Base-by-base conservation (phyloP, 768 basidiomycete genomes). In the Dioszegia hungarica region DNA sequence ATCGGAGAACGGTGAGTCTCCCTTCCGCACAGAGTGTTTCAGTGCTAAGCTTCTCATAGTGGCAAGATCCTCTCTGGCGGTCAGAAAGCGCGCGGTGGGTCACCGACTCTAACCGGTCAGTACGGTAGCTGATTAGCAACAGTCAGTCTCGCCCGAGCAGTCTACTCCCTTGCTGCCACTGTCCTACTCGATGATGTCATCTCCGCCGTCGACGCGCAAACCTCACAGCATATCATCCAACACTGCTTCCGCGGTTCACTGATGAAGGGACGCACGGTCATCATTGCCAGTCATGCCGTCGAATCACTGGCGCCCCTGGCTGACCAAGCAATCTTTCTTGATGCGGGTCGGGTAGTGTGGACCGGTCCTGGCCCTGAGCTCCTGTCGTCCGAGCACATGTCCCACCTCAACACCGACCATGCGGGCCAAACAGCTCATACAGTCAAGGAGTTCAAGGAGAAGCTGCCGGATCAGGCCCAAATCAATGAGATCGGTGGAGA, bases 131-230 rank as follows among this genome's bases (percentile, higher is more conserved):
- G 33, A 59, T 22, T 19, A 1, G n/a, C 20, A 11, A 25, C 41
- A 71, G 75, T 85, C 36, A 81, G 81, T 8, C 78, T 84, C 20
- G 84, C 84, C 2, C 79, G 84, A 11, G 83, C 84, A 0, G 74
- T 85, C 2, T 86, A 86, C 67, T 83, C 83, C 0, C 74, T 74
- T 11, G 85, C 87, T 0, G 66, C 82, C 29, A 83, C 83, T 12
- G 60, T 90, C 2, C 66, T 90, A 11, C 73, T 89, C 25, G 88
- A 90, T 62, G 72, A 89, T 65, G 82, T 87, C 12, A 73, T 86
- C 17, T 83, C 82, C 22, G 85, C 85, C 11, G 75, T 86, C 45
- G 85, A 86, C 63, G 80, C 82, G 11, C 79, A 82, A 59, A 83
- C 82, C 0, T 74, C 79, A 2, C 78, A 79, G 39, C 81, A 78